Evolutionary conservation across 257 asterid species (phyloP), one percentile per base, ranked within the genome.

Genomic region (Verbena officinalis): DNA sequence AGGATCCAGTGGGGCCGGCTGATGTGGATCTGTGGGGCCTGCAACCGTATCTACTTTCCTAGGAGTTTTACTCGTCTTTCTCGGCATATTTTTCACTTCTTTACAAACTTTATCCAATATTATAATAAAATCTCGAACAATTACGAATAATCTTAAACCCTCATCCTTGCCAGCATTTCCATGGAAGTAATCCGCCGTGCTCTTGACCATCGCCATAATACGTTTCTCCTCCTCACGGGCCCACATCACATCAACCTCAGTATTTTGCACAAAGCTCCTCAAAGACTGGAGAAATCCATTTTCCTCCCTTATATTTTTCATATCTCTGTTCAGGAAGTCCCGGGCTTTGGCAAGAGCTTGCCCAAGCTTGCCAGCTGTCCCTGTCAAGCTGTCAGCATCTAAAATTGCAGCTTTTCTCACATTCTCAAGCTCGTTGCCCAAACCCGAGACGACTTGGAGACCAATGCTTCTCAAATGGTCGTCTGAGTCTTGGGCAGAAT

Each of bases 141-240:
- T 73, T 3, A 75, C 78, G 44, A 92, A 92, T 62, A 92, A 74
- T 43, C 98, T 77, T 74, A 89, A 70, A 5, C 98, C 98, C 81
- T 91, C 98, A 7, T 87, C 97, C 78, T 86, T 89, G 43, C 87
- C 95, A 0, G 96, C 71, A 54, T 77, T 85, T 50, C 96, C 96
- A 46, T 92, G 97, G 84, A 89, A 92, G 72, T 92, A 92, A 80
- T 87, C 97, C 9, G 81, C 92, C 0, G 95, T 81, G 78, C 76
- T 89, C 85, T 85, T 92, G 73, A 92, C 95, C 30, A 85, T 66
- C 24, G 86, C 80, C 96, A 85, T 86, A 21, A 92, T 87, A 61
- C 96, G 80, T 77, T 85, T 89, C 75, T 92, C 97, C 70, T 92
- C 98, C 69, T 85, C 92, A 10, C 80, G 81, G 33, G 88, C 69